These are phyloP conservation scores for Vanderwaltozyma tropicalis DNA, from an alignment of 805 yeast species.

Conservation along the genomic window DNA sequence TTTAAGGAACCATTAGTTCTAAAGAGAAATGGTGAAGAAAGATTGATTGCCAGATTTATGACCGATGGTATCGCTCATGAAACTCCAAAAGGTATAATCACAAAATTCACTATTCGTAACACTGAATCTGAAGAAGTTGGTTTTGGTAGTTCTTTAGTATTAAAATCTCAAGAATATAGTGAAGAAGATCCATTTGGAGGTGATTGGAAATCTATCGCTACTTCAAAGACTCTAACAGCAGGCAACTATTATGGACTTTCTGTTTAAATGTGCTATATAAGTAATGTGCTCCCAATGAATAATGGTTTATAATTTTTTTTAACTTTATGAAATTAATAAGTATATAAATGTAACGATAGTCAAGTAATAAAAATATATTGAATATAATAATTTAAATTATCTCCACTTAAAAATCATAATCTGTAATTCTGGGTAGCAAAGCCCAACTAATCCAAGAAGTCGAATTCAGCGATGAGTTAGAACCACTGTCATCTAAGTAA, in stretches of 20 bases:
- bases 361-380: background rate
- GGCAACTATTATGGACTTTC: constrained; percentile 30
- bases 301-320: too few species aligned
- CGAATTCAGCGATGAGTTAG: background rate
- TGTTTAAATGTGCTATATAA: background rate
- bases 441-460: constrained; percentile 2
- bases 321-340: too few species aligned
- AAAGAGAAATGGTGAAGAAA: constrained; percentile 39
- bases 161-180: constrained; percentile 30
- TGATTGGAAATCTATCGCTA: constrained; percentile 27
- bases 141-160: constrained; percentile 34
- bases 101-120: constrained; percentile 42
- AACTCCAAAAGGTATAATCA: constrained; percentile 60
- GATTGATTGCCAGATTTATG: constrained; percentile 75
- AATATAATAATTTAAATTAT: too few species aligned
- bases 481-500: background rate
- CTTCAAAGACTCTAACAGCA: constrained; percentile 29
- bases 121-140: constrained; percentile 24
- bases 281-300: too few species aligned
- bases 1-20: constrained; percentile 37
- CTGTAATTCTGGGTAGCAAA: background rate
- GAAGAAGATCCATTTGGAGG: constrained; percentile 34
- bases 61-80: constrained; percentile 65
- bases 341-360: background rate
- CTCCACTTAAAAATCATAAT: background rate